Conservation (phyloP, 441 rosid species). For the Pelargonium fulgidum region DNA sequence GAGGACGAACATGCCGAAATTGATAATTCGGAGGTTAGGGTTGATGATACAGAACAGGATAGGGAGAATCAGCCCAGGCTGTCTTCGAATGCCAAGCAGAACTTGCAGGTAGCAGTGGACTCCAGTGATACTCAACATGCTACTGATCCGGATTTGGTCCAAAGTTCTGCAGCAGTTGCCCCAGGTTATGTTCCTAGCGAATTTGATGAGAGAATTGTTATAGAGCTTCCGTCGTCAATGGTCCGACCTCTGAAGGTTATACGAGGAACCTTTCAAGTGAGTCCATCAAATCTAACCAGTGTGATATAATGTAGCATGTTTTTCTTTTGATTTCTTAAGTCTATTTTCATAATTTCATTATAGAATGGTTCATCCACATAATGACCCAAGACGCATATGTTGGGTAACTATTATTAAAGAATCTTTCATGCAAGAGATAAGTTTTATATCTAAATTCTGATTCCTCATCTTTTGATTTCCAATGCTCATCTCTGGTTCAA, state of each 20-base stretch:
- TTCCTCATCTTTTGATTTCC: too few species aligned
- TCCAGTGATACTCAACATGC: constrained; percentile 43
- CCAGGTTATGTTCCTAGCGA: constrained; percentile 92
- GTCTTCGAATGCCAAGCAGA: constrained; percentile 45
- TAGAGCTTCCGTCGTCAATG: constrained; percentile 95
- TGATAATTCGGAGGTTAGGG: constrained; percentile 50
- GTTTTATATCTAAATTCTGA: too few species aligned
- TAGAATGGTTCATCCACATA: neutral
- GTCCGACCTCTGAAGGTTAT: constrained; percentile 84
- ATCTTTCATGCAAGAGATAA: too few species aligned
- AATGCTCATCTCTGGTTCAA: too few species aligned
- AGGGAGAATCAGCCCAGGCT: constrained; percentile 40
- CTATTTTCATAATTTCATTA: neutral
- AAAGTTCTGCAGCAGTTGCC: constrained; percentile 55
- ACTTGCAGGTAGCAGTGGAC: constrained; percentile 42
- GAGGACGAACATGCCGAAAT: constrained; percentile 75
- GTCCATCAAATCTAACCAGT: constrained; percentile 19
- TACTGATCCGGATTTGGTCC: constrained; percentile 43
- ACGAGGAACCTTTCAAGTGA: constrained; percentile 92
- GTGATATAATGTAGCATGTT: neutral
- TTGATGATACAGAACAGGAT: constrained; percentile 35
- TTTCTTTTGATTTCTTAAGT: constrained; percentile 4
- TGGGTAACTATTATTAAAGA: too few species aligned
- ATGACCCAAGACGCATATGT: too few species aligned
- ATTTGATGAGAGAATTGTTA: constrained; percentile 81